Conservation (phyloP, 2,329 filamentous ascomycete genomes). For the Endoconidiophora polonica region DNA sequence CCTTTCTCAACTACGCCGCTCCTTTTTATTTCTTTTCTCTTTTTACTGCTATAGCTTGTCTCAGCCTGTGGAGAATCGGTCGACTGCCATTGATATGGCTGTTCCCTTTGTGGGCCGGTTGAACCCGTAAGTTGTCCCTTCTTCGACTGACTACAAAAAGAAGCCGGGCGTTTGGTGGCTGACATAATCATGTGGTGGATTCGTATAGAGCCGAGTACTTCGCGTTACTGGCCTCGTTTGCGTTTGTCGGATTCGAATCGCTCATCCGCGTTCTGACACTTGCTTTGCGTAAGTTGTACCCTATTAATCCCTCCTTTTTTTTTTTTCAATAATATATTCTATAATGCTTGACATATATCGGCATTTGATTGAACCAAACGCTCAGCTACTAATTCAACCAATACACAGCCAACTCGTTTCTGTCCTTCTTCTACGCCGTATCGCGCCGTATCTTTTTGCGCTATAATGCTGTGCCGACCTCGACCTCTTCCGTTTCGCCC, state of each 20-base stretch:
- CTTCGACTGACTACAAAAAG: slow-evolving; percentile 12
- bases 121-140: slow-evolving; percentile 27
- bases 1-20: background rate
- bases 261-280: slow-evolving; percentile 74
- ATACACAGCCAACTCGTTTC: slow-evolving; percentile 52
- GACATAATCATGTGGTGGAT: too few relatives aligned
- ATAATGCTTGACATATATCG: slow-evolving; percentile 10
- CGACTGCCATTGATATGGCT: slow-evolving; percentile 24
- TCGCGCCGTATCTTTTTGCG: slow-evolving; percentile 72
- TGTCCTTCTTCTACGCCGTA: slow-evolving; percentile 64
- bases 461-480: slow-evolving; percentile 4
- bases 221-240: slow-evolving; percentile 66
- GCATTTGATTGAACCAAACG: slow-evolving; percentile 10
- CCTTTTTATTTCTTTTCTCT: background rate
- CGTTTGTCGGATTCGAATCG: slow-evolving; percentile 67
- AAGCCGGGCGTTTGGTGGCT: slow-evolving; percentile 12
- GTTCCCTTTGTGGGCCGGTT: slow-evolving; percentile 36
- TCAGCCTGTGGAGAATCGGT: background rate
- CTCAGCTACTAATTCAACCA: background rate
- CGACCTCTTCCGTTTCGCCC: background rate
- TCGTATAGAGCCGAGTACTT: slow-evolving; percentile 60
- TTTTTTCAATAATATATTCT: background rate
- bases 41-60: slow-evolving; percentile 7
- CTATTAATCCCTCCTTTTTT: background rate
- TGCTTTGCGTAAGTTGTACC: slow-evolving; percentile 51